Percentiles rank a stretch among this genome's conserved stretches.
These are phyloP conservation scores for Pythium dissotocum DNA, from an alignment of 352 stramenopile species.

Conservation along the genomic window DNA sequence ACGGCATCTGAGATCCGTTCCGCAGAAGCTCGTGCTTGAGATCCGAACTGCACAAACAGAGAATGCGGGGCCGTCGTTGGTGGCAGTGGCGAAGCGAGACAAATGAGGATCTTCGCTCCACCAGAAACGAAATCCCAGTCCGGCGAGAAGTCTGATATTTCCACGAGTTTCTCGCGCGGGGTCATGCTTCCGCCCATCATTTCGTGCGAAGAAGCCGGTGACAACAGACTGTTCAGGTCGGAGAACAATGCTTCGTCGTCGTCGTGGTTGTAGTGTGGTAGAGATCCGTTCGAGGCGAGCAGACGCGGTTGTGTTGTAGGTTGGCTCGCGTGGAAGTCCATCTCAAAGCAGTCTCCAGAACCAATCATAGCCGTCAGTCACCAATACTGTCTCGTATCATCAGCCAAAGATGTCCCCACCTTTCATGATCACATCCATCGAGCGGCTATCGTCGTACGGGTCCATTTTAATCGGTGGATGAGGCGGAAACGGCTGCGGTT, in stretches of 20 bases:
- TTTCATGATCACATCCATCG: conserved; percentile 59
- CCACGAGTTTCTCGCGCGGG: conserved; percentile 17
- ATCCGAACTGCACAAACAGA: conserved; percentile 80
- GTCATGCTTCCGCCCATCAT: not conserved
- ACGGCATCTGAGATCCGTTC: conserved; percentile 75
- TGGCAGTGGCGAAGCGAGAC: conserved; percentile 50
- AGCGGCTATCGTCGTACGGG: conserved; percentile 20
- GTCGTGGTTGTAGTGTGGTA: conserved; percentile 15
- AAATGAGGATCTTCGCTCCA: conserved; percentile 85
- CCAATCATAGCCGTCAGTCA: too few relatives aligned
- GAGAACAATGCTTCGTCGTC: conserved; percentile 37
- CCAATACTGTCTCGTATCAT: too few relatives aligned
- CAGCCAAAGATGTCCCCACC: conserved; percentile 25
- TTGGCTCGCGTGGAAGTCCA: conserved; percentile 34
- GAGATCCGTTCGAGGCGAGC: not conserved
- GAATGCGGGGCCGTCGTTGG: conserved; percentile 10
- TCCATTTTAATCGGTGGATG: conserved; percentile 20
- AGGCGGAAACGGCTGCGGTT: not conserved
- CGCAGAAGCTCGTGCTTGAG: conserved; percentile 36
- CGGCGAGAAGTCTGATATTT: conserved; percentile 83
- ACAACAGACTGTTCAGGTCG: conserved; percentile 18
- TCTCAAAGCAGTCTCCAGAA: conserved; percentile 53
- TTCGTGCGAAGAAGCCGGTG: conserved; percentile 13
- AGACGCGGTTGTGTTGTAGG: not conserved
- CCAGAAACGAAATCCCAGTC: conserved; percentile 81